These are phyloP conservation scores for Saccharomyces pastorianus DNA, from an alignment of 1,139 yeast genomes.

Conservation along the genomic window DNA sequence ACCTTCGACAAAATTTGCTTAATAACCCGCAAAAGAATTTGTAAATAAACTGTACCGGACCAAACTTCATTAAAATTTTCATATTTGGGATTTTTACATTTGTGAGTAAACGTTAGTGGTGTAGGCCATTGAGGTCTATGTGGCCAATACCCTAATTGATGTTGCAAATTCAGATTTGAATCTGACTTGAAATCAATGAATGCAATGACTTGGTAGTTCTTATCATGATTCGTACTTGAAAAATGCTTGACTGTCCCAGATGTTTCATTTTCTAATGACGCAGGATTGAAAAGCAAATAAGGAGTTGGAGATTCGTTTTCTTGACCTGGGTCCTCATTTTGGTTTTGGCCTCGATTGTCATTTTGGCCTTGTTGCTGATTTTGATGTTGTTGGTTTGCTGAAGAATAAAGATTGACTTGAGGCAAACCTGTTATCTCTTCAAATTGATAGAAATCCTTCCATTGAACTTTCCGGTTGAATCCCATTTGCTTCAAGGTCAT, in stretches of 20 bases:
- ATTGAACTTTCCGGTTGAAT: slow-evolving; percentile 1
- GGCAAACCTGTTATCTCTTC: neutral
- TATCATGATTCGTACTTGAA: neutral
- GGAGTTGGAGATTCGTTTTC: slow-evolving; percentile 2
- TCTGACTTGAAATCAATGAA: neutral
- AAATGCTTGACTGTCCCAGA: neutral
- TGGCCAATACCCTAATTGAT: slow-evolving; percentile 15
- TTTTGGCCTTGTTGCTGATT: neutral
- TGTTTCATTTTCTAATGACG: neutral
- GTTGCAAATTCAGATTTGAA: slow-evolving; percentile 9
- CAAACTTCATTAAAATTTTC: slow-evolving; percentile 46
- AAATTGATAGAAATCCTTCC: slow-evolving; percentile 2
- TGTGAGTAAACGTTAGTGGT: slow-evolving; percentile 56
- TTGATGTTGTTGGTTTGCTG: neutral
- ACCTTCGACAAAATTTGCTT: slow-evolving; percentile 36
- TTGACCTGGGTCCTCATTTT: neutral
- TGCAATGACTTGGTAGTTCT: neutral
- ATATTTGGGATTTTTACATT: slow-evolving; percentile 49
- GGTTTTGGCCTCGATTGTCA: neutral
- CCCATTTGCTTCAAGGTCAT: neutral
- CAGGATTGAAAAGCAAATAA: slow-evolving; percentile 1
- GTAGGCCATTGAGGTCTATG: slow-evolving; percentile 39
- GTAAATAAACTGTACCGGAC: slow-evolving; percentile 52
- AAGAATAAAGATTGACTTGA: neutral
- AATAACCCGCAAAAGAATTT: slow-evolving; percentile 38